Percentiles rank a stretch among this genome's conserved stretches.
Evolutionary conservation across 2,329 filamentous ascomycete genomes (phyloP).

Genomic region (Graphilbum fragrans): DNA sequence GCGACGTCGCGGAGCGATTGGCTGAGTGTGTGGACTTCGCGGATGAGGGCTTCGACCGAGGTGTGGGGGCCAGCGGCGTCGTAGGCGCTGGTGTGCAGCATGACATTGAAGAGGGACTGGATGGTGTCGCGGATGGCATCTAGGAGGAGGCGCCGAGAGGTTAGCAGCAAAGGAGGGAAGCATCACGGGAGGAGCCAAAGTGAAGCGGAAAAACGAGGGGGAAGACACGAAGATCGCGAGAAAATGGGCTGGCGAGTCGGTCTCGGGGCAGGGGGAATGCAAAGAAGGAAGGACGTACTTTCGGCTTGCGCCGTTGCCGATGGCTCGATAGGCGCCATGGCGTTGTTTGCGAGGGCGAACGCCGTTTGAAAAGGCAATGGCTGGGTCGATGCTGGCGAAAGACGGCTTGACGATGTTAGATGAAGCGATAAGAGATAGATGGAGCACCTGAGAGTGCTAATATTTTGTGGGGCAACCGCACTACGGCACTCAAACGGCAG

Average conservation of each 20-base stretch:
- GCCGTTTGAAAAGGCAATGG: background rate
- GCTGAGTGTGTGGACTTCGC: conserved; percentile 35
- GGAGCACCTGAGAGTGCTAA: too few relatives aligned
- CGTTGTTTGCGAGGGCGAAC: background rate
- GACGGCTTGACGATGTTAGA: background rate
- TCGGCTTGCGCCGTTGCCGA: conserved; percentile 9
- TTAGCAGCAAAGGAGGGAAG: background rate
- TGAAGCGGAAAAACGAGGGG: background rate
- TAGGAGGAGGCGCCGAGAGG: background rate
- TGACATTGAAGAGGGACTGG: conserved; percentile 50
- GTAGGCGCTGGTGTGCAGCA: conserved; percentile 51
- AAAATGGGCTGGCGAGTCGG: background rate
- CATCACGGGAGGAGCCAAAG: background rate
- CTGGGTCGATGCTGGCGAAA: background rate
- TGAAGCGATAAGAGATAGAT: too few relatives aligned
- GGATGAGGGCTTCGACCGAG: conserved; percentile 42
- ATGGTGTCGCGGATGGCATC: conserved; percentile 32
- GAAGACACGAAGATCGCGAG: background rate
- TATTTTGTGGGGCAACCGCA: background rate
- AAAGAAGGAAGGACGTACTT: conserved; percentile 4
- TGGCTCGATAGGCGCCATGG: conserved; percentile 27
- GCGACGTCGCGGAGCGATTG: conserved; percentile 26
- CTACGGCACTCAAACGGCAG: too few relatives aligned
- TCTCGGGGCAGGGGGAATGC: too few relatives aligned
- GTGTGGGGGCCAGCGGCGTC: conserved; percentile 33